Conservation (phyloP, 2,329 filamentous ascomycete species). For the Tolypocladium tropicale region DNA sequence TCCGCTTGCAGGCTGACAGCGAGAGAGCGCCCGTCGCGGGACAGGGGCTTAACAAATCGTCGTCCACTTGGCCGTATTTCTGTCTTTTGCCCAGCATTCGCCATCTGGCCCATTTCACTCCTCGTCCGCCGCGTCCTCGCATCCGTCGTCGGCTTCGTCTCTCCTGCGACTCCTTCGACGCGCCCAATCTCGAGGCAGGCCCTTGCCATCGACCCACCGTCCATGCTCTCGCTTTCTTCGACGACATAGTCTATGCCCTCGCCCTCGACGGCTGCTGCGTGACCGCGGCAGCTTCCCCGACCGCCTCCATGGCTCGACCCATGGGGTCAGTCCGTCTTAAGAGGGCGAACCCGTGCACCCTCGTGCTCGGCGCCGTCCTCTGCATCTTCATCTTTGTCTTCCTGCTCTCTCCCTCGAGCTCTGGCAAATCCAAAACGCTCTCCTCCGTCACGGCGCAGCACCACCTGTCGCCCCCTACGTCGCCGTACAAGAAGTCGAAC, state of each 20-base stretch:
- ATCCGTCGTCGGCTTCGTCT: too few species aligned
- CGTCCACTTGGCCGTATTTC: background rate
- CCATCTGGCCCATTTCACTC: background rate
- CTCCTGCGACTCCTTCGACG: background rate
- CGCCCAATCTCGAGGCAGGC: background rate
- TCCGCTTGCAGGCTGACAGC: background rate
- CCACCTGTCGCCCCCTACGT: slow-evolving; percentile 32
- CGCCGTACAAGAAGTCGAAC: slow-evolving; percentile 30
- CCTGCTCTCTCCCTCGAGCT: slow-evolving; percentile 42
- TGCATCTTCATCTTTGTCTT: slow-evolving; percentile 63
- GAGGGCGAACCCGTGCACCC: slow-evolving; percentile 67
- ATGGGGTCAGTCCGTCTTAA: slow-evolving; percentile 62
- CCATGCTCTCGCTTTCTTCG: background rate
- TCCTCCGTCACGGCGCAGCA: slow-evolving; percentile 36
- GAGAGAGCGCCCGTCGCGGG: background rate
- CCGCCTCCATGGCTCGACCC: slow-evolving; percentile 40
- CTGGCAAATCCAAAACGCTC: slow-evolving; percentile 32
- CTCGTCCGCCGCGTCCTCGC: background rate
- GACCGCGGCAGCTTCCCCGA: slow-evolving; percentile 1
- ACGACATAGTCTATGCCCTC: slow-evolving; percentile 4
- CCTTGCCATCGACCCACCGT: background rate
- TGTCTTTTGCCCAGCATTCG: background rate
- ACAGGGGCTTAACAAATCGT: background rate
- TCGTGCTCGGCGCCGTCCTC: slow-evolving; percentile 60
- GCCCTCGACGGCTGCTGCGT: slow-evolving; percentile 3